Conservation (phyloP, 1,284 basidiomycete species). For the Boletus smithii region DNA sequence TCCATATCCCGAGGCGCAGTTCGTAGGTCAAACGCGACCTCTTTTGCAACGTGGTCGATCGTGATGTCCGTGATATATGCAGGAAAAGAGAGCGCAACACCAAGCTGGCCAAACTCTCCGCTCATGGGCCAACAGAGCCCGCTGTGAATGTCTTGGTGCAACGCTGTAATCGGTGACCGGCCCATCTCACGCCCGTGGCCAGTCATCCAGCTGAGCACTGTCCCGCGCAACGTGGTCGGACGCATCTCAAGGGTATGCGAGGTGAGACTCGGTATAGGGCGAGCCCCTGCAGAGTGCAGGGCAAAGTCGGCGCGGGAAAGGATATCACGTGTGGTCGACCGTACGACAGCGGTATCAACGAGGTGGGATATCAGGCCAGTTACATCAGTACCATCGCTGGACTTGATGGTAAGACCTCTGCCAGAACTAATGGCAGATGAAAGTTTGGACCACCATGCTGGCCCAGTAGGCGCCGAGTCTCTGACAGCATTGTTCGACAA, state of each 20-base stretch:
- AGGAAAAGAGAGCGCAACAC: conserved; percentile 71
- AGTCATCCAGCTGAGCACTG: conserved; percentile 53
- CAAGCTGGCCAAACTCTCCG: conserved; percentile 76
- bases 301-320: conserved; percentile 84
- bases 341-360: conserved; percentile 68
- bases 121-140: conserved; percentile 94
- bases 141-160: conserved; percentile 77
- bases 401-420: conserved; percentile 62
- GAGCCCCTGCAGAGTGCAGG: conserved; percentile 77
- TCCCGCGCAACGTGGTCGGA: conserved; percentile 42
- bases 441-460: conserved; percentile 49
- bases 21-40: conserved; percentile 73
- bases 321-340: conserved; percentile 69
- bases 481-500: conserved; percentile 50
- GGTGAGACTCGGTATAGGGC: conserved; percentile 79
- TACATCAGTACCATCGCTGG: conserved; percentile 73
- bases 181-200: conserved; percentile 66
- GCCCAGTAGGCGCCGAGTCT: conserved; percentile 31
- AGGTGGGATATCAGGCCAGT: conserved; percentile 67
- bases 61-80: conserved; percentile 75
- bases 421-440: conserved; percentile 40
- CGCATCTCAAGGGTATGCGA: conserved; percentile 70
- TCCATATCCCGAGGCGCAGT: conserved; percentile 86
- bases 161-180: conserved; percentile 76
- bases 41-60: conserved; percentile 83